Base-by-base conservation (phyloP, 495 filamentous ascomycete species). In the Penicillium samsonianum region DNA sequence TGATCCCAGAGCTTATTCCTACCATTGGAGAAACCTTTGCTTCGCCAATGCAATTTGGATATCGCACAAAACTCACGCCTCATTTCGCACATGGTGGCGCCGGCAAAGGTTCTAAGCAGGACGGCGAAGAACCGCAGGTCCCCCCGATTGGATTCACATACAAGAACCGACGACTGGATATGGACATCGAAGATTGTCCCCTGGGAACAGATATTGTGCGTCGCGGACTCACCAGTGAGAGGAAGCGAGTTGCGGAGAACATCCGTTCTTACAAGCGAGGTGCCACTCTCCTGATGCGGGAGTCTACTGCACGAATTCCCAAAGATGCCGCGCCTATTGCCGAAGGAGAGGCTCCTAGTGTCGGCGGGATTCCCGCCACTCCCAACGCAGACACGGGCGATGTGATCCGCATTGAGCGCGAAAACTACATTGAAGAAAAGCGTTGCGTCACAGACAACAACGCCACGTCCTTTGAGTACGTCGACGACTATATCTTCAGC, bases 101-200 rank as follows among this genome's bases (percentile, higher is more conserved):
- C 11, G 75, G 73, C 17, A 79, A 70, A 65, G 67, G 68, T 28
- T 69, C 49, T 48, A 61, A 52, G 54, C 55, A 65, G 22, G 63
- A 72, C 12, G 80, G 73, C 25, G 67, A 71, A 73, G 78, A 56
- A 67, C 45, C 57, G 14, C 46, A 80, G 52, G 78, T 87, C 4
- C 94, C 94, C 0, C 79, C 89, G 4, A 92, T 98, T 68, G 94
- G 94, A n/a, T 98, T 95, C 73, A 91, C 87, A 70, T 78, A 79
- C 50, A 97, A 97, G 70, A 87, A 87, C 17, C 82, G 78, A 20
- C 75, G 85, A 43, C 75, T 73, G 43, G 89, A 90, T 16, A 71
- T 98, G 49, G 94, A 98, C 70, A 96, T 98, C 54, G 94, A 98
- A 68, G 94, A 98, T 66, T 98, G 94, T 64, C 94, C 94, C 5